Percentiles rank a stretch among this genome's conserved stretches.
phyloP scores from a whole-genome alignment of 371 early-diverging fungal species.

The Syncephalastrum contaminatum region DNA sequence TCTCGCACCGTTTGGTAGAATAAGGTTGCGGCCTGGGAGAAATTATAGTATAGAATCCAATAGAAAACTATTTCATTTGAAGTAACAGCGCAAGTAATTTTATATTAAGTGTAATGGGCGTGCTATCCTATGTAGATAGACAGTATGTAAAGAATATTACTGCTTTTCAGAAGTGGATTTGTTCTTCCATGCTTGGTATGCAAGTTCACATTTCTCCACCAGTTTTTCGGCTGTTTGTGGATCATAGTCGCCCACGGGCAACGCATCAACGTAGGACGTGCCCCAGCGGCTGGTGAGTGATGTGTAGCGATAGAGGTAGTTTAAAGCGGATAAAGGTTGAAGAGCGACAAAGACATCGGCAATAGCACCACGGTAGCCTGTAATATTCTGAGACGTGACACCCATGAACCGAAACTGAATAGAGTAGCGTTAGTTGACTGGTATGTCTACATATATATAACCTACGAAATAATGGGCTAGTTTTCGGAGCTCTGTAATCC shows the following conservation, averaged over 20 bases:
- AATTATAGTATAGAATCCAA: too few species aligned
- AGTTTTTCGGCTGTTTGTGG: conserved; percentile 26
- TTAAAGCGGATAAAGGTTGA: conserved; percentile 33
- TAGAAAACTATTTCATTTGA: too few species aligned
- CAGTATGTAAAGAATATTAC: too few species aligned
- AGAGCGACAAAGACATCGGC: conserved; percentile 55
- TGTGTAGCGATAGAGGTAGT: conserved; percentile 48
- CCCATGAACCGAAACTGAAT: conserved; percentile 46
- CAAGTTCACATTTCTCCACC: conserved; percentile 31
- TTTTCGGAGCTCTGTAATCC: conserved; percentile 42
- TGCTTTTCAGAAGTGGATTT: conserved; percentile 1
- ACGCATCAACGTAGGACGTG: conserved; percentile 34
- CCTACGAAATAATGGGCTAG: conserved; percentile 48
- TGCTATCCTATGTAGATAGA: too few species aligned
- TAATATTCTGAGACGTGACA: conserved; percentile 59
- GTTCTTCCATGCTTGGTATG: conserved; percentile 34
- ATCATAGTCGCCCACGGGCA: conserved; percentile 27
- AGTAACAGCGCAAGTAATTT: too few species aligned
- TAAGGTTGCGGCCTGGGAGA: too few species aligned
- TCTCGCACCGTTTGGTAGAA: too few species aligned
- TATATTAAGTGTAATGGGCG: too few species aligned
- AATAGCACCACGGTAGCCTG: conserved; percentile 52
- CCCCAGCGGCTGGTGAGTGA: conserved; percentile 44
- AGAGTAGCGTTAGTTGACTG: background rate
- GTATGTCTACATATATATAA: background rate